These are phyloP conservation scores for Turnera subulata DNA, from an alignment of 345 rosid genomes.

Conservation along the genomic window DNA sequence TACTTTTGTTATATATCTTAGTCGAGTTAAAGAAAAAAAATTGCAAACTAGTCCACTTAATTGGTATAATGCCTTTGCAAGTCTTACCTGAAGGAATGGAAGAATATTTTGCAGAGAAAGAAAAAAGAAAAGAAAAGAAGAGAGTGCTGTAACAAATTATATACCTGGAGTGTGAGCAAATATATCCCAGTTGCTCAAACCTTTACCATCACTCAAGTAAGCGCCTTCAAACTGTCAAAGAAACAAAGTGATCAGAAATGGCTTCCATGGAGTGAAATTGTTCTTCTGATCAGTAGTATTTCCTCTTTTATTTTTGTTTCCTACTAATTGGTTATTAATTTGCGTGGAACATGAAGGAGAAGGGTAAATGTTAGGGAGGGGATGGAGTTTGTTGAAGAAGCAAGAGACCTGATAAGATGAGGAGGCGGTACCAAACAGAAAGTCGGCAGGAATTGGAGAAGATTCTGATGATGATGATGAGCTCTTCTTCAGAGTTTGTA, in stretches of 20 bases:
- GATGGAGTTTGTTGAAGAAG: background rate
- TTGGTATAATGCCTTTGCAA: too few relatives aligned
- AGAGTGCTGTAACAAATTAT: background rate
- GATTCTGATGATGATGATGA: too few relatives aligned
- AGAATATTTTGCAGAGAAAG: too few relatives aligned
- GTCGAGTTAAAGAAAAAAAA: background rate
- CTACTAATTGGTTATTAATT: background rate
- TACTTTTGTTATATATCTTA: background rate
- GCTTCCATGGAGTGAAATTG: background rate
- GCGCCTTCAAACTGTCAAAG: slow-evolving; percentile 21
- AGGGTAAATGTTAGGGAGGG: too few relatives aligned
- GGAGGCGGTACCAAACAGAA: slow-evolving; percentile 30
- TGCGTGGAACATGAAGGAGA: background rate
- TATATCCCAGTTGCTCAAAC: slow-evolving; percentile 20
- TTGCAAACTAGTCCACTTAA: background rate
- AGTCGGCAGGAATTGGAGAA: slow-evolving; percentile 14
- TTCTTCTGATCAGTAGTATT: background rate
- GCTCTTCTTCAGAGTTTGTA: too few relatives aligned
- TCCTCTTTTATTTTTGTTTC: too few relatives aligned
- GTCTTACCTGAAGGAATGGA: too few relatives aligned
- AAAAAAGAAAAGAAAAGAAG: too few relatives aligned
- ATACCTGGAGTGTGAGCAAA: slow-evolving; percentile 12
- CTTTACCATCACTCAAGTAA: slow-evolving; percentile 22
- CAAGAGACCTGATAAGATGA: slow-evolving; percentile 30
- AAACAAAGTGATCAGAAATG: background rate